Conservation (phyloP, 2,329 filamentous ascomycete species). For the Diplodia scrobiculata region DNA sequence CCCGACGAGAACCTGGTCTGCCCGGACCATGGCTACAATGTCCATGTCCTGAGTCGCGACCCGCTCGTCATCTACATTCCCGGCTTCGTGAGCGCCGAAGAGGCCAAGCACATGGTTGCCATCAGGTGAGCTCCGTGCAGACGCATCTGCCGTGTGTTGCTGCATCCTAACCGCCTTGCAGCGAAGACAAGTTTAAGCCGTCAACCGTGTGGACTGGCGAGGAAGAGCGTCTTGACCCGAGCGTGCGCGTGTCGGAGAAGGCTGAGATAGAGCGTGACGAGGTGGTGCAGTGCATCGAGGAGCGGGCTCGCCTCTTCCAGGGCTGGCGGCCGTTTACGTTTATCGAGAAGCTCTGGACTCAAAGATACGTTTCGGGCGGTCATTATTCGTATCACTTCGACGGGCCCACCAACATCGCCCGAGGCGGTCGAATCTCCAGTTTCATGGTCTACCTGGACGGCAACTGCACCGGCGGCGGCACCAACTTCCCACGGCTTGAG, state of each 20-base stretch:
- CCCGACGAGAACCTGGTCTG: slow-evolving; percentile 47
- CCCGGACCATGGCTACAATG: slow-evolving; percentile 42
- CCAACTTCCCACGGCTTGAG: slow-evolving; percentile 59
- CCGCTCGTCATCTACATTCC: slow-evolving; percentile 63
- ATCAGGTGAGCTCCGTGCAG: slow-evolving; percentile 51
- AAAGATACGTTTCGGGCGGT: slow-evolving; percentile 60
- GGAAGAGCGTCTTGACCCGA: slow-evolving; percentile 52
- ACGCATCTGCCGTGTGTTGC: neutral
- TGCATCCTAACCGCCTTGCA: slow-evolving; percentile 33
- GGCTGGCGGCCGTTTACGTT: slow-evolving; percentile 62
- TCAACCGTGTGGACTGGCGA: slow-evolving; percentile 58
- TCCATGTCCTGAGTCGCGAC: slow-evolving; percentile 56
- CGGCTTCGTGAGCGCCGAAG: slow-evolving; percentile 54
- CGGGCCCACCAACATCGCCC: slow-evolving; percentile 28
- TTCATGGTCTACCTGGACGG: slow-evolving; percentile 63
- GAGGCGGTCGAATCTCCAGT: slow-evolving; percentile 51
- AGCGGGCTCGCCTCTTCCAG: slow-evolving; percentile 61
- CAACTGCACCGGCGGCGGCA: slow-evolving; percentile 60
- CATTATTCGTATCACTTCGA: slow-evolving; percentile 64
- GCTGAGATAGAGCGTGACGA: slow-evolving; percentile 46
- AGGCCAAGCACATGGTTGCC: slow-evolving; percentile 55
- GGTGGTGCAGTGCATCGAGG: slow-evolving; percentile 61
- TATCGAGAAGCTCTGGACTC: slow-evolving; percentile 63
- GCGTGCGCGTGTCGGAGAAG: slow-evolving; percentile 58
- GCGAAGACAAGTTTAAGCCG: slow-evolving; percentile 54